These are phyloP conservation scores for Phlyctochytrium arcticum DNA, from an alignment of 192 early-diverging fungal species.

Conservation along the genomic window DNA sequence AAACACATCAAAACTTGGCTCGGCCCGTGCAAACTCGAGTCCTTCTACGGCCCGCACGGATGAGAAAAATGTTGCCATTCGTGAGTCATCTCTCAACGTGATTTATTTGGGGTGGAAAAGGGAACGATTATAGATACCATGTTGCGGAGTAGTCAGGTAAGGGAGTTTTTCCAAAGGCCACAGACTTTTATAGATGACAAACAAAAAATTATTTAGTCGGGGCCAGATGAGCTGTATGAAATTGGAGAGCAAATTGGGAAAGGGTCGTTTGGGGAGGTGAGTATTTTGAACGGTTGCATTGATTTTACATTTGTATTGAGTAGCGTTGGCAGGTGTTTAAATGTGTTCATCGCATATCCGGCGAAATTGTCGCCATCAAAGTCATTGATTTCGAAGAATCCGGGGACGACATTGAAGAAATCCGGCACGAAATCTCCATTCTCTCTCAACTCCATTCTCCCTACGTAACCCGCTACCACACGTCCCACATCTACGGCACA, in stretches of 20 bases:
- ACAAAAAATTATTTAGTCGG: no score
- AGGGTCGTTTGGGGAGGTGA: conserved; percentile 30
- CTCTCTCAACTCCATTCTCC: conserved; percentile 84
- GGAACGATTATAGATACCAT: no score
- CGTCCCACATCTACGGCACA: conserved; percentile 81
- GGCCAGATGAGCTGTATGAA: conserved; percentile 21
- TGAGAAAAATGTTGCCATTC: no score
- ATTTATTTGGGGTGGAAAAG: no score
- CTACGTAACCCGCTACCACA: conserved; percentile 78
- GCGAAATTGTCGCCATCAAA: conserved; percentile 36
- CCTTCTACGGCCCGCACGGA: no score
- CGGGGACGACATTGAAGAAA: conserved; percentile 94
- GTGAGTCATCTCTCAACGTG: no score
- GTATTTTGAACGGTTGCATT: not conserved
- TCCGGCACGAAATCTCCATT: conserved; percentile 91
- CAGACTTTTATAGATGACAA: no score
- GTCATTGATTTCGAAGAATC: conserved; percentile 56
- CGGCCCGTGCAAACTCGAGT: no score
- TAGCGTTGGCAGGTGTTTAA: conserved; percentile 30
- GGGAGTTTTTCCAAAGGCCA: no score
- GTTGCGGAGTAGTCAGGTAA: no score
- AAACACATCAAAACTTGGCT: no score
- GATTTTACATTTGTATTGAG: not conserved
- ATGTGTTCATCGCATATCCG: conserved; percentile 32
- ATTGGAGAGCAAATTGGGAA: conserved; percentile 30